Percentiles rank a stretch among this genome's conserved stretches.
phyloP scores from a whole-genome alignment of 139 green algal genomes.

The Chlamydomonas sphaeroides region DNA sequence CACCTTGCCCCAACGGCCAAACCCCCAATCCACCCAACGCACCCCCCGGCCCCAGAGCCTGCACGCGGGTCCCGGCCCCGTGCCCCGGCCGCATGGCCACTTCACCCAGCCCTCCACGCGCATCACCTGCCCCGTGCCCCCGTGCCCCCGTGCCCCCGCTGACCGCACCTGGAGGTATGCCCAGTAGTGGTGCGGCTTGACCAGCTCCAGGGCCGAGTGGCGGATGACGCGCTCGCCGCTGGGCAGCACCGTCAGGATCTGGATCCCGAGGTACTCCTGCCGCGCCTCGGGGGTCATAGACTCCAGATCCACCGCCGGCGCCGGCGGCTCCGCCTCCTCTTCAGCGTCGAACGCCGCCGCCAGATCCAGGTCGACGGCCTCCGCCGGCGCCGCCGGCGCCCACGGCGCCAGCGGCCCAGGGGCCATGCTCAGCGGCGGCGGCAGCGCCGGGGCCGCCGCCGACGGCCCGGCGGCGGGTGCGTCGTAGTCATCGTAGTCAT shows the following conservation, averaged over 20 bases:
- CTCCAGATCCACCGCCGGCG: no score
- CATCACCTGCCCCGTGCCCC: not conserved
- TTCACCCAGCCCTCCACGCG: no score
- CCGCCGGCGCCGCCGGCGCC: not conserved
- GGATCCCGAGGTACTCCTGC: constrained; percentile 22
- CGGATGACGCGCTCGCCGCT: constrained; percentile 30
- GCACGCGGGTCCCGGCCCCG: no score
- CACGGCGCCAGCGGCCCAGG: not conserved
- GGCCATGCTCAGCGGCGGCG: not conserved
- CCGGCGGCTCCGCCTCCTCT: not conserved
- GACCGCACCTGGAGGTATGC: constrained; percentile 8
- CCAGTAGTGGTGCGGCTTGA: not conserved
- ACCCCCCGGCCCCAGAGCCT: no score
- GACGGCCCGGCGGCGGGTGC: not conserved
- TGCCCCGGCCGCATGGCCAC: no score
- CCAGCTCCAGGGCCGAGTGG: constrained; percentile 31
- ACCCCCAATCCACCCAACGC: no score
- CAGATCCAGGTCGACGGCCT: no score
- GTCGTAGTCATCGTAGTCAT: constrained; percentile 33
- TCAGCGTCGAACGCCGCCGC: not conserved
- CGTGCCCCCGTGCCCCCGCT: not conserved
- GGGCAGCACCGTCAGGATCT: constrained; percentile 34
- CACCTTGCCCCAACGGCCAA: no score
- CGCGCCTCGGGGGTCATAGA: not conserved
- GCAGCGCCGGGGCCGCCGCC: not conserved